Evolutionary conservation across 495 filamentous ascomycete species (phyloP).

Genomic region (Aspergillus incahuasiensis): DNA sequence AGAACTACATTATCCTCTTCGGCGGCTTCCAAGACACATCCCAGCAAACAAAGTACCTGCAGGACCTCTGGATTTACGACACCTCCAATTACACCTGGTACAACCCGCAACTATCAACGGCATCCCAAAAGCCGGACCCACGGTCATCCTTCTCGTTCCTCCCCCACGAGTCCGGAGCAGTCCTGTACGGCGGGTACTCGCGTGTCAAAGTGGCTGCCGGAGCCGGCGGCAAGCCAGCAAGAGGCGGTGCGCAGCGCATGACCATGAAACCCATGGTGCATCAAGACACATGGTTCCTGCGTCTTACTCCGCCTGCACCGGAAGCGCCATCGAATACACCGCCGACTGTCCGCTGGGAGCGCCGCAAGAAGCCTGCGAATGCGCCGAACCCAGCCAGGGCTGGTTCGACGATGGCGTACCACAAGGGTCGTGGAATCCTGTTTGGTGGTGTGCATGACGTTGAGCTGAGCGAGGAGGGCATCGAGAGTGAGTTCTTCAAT

Average conservation of each 20-base stretch:
- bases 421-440: constrained; percentile 85
- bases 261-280: constrained; percentile 82
- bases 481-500: constrained; percentile 96
- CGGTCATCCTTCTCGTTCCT: constrained; percentile 86
- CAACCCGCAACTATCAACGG: constrained; percentile 62
- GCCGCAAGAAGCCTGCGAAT: constrained; percentile 87
- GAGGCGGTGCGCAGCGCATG: constrained; percentile 59
- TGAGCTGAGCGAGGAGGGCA: constrained; percentile 88
- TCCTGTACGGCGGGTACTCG: constrained; percentile 89
- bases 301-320: constrained; percentile 65
- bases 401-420: constrained; percentile 85
- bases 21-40: constrained; percentile 95
- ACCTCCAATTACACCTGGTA: constrained; percentile 72
- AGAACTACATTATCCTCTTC: constrained; percentile 68
- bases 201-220: constrained; percentile 65
- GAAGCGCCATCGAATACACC: constrained; percentile 57
- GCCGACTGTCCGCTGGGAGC: constrained; percentile 81
- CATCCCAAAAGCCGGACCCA: constrained; percentile 81
- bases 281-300: constrained; percentile 90
- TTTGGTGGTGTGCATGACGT: constrained; percentile 96
- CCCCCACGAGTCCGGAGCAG: constrained; percentile 83
- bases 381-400: constrained; percentile 77
- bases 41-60: constrained; percentile 85
- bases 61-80: constrained; percentile 65
- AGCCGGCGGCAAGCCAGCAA: constrained; percentile 52